phyloP scores from a whole-genome alignment of 495 filamentous ascomycete species.

The Penicillium robsamsonii region DNA sequence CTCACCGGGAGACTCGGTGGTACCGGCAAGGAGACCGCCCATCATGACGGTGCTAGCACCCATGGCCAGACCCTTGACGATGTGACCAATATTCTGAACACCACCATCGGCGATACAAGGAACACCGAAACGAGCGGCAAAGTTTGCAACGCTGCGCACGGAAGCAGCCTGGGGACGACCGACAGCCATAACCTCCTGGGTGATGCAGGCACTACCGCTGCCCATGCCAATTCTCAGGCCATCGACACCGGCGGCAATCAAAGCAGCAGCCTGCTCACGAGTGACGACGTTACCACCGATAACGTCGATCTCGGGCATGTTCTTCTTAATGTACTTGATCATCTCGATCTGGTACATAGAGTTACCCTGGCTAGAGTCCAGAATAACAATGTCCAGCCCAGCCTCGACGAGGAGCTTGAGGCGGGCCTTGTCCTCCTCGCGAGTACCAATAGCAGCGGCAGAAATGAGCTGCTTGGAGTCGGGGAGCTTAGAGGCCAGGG shows the following conservation, averaged over 20 bases:
- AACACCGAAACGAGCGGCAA: slow-evolving; percentile 90
- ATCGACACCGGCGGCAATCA: slow-evolving; percentile 94
- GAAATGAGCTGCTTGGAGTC: slow-evolving; percentile 97
- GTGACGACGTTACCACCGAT: slow-evolving; percentile 99
- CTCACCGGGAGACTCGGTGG: slow-evolving; percentile 94
- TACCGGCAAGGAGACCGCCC: slow-evolving; percentile 95
- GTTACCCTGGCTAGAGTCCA: slow-evolving; percentile 96
- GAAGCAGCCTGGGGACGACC: slow-evolving; percentile 91
- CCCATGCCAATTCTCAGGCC: slow-evolving; percentile 99
- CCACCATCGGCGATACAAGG: slow-evolving; percentile 98
- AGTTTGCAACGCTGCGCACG: slow-evolving; percentile 82
- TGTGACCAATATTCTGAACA: slow-evolving; percentile 97
- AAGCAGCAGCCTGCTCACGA: slow-evolving; percentile 82
- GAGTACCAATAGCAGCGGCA: slow-evolving; percentile 91
- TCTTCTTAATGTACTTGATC: slow-evolving; percentile 90
- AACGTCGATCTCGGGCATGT: slow-evolving; percentile 82
- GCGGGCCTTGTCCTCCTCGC: slow-evolving; percentile 83
- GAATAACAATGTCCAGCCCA: slow-evolving; percentile 90
- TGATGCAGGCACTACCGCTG: slow-evolving; percentile 96
- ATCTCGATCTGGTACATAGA: slow-evolving; percentile 96
- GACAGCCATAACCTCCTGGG: slow-evolving; percentile 99
- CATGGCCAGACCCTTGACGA: slow-evolving; percentile 94
- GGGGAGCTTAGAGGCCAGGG: slow-evolving; percentile 92
- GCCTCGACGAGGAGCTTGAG: slow-evolving; percentile 89
- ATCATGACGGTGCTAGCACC: slow-evolving; percentile 98